Evolutionary conservation across 2,329 filamentous ascomycete genomes (phyloP).

Genomic region (Colletotrichum sp.): DNA sequence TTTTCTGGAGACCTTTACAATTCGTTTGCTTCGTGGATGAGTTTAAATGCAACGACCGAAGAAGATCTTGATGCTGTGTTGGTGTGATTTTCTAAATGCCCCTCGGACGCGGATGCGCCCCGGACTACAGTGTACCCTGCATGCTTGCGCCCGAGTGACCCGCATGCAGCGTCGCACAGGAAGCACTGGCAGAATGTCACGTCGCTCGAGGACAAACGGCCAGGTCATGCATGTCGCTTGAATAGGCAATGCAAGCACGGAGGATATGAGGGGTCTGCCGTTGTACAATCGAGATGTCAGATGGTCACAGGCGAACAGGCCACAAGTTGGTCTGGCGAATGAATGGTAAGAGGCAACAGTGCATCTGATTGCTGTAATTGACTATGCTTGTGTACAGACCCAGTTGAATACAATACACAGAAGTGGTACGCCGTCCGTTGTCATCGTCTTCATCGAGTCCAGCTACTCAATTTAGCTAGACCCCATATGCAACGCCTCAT

Average conservation of each 20-base stretch:
- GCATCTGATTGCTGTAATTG: background rate
- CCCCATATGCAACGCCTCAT: slow-evolving; percentile 13
- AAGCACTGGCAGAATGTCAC: background rate
- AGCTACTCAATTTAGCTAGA: slow-evolving; percentile 7
- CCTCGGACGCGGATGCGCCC: background rate
- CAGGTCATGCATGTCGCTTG: slow-evolving; percentile 1
- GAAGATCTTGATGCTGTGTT: background rate
- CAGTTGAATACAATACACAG: background rate
- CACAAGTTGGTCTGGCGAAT: background rate
- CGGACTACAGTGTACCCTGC: background rate
- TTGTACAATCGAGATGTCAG: background rate
- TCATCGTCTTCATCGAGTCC: background rate
- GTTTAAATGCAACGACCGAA: background rate
- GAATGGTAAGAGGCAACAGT: background rate
- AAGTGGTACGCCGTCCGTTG: background rate
- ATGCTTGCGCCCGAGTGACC: background rate
- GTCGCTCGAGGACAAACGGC: background rate
- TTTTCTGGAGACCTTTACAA: background rate
- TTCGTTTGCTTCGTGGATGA: background rate
- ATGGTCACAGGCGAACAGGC: background rate
- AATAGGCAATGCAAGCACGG: background rate
- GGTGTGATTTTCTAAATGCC: background rate
- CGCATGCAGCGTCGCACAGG: background rate
- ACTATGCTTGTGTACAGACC: slow-evolving; percentile 3
- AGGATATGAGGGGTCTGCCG: background rate